phyloP scores from a whole-genome alignment of 78 protist species.

The Dictyostelium firmibasis region DNA sequence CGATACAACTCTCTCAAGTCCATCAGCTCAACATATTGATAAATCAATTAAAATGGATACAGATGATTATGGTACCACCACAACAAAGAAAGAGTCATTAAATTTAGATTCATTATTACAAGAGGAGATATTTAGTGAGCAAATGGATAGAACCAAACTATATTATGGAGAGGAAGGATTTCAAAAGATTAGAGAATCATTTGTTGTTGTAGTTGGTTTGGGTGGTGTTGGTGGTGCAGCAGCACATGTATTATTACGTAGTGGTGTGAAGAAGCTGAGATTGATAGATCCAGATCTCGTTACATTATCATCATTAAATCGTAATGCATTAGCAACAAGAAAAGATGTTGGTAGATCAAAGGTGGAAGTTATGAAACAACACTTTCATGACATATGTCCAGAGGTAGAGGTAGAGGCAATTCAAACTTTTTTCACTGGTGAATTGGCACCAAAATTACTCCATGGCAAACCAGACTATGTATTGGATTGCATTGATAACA shows the following conservation, averaged over 20 bases:
- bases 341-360: conserved; percentile 87
- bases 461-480: conserved; percentile 75
- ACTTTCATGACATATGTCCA: conserved; percentile 57
- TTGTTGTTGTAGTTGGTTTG: conserved; percentile 80
- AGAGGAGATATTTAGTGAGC: conserved; percentile 57
- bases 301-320: conserved; percentile 83
- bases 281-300: conserved; percentile 86
- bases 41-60: conserved; percentile 13
- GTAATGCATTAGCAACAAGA: conserved; percentile 80
- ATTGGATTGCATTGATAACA: conserved; percentile 85
- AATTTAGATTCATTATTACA: neutral
- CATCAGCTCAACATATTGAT: neutral
- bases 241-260: conserved; percentile 66
- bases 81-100: neutral
- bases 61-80: neutral
- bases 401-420: conserved; percentile 54
- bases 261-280: conserved; percentile 83
- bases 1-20: neutral
- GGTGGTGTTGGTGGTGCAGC: conserved; percentile 86
- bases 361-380: conserved; percentile 21
- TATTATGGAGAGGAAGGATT: conserved; percentile 81
- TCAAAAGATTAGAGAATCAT: conserved; percentile 41
- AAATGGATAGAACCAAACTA: conserved; percentile 69
- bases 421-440: conserved; percentile 54
- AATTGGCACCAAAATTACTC: conserved; percentile 31